Percentiles rank a stretch among this genome's conserved stretches.
phyloP scores from a whole-genome alignment of 768 basidiomycete genomes.

The Collybia sordida region DNA sequence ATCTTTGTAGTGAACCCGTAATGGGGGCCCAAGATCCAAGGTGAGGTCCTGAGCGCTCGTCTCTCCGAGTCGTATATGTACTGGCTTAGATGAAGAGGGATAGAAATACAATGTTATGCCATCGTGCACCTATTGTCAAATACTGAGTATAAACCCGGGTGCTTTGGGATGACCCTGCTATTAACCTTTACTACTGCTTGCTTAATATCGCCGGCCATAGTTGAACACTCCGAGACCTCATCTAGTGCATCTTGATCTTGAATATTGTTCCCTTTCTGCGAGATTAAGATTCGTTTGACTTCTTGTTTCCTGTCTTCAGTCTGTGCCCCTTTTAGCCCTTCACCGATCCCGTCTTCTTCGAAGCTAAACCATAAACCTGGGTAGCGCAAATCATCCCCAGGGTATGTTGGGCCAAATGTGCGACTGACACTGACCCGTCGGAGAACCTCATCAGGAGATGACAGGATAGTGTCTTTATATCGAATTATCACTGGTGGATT shows the following conservation, averaged over 20 bases:
- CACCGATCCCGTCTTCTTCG: slow-evolving; percentile 66
- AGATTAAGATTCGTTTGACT: slow-evolving; percentile 73
- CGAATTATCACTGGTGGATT: slow-evolving; percentile 66
- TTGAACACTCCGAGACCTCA: slow-evolving; percentile 62
- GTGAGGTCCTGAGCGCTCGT: slow-evolving; percentile 84
- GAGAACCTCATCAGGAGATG: slow-evolving; percentile 59
- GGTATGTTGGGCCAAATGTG: slow-evolving; percentile 83
- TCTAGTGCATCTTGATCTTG: slow-evolving; percentile 67
- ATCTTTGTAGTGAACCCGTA: slow-evolving; percentile 81
- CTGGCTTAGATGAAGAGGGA: slow-evolving; percentile 45
- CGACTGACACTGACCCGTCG: slow-evolving; percentile 65
- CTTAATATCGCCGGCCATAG: slow-evolving; percentile 72
- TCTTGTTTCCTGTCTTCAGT: slow-evolving; percentile 71
- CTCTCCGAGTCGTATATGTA: slow-evolving; percentile 66
- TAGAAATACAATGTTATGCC: slow-evolving; percentile 73
- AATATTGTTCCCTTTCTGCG: slow-evolving; percentile 61
- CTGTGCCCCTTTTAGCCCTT: slow-evolving; percentile 50
- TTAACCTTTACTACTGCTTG: slow-evolving; percentile 67
- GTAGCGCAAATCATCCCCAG: slow-evolving; percentile 72
- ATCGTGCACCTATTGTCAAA: slow-evolving; percentile 55
- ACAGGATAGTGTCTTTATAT: slow-evolving; percentile 65
- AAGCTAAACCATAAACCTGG: slow-evolving; percentile 86
- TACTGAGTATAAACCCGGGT: not conserved
- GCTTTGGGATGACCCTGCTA: not conserved
- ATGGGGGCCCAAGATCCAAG: slow-evolving; percentile 77